phyloP scores from a whole-genome alignment of 768 basidiomycete genomes.

The Lenzites betulinus region DNA sequence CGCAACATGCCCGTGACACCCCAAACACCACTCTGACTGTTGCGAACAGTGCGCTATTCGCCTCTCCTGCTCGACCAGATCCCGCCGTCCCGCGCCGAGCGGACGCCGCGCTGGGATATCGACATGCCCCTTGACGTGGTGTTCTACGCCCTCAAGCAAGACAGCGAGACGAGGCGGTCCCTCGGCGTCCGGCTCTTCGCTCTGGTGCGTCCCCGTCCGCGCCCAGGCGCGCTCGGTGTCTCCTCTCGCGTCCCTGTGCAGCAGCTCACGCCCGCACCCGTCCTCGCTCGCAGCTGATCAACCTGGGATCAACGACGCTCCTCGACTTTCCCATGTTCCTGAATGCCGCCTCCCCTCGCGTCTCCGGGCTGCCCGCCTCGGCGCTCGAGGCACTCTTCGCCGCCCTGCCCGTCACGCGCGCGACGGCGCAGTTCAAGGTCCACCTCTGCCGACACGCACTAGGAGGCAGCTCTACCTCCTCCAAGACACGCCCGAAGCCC shows the following conservation, averaged over 20 bases:
- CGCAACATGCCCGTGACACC: slow-evolving; percentile 1
- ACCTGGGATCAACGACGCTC: slow-evolving; percentile 35
- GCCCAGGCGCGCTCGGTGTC: neutral
- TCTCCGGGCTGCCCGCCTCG: slow-evolving; percentile 25
- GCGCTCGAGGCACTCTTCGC: slow-evolving; percentile 26
- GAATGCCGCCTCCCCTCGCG: slow-evolving; percentile 31
- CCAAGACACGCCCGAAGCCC: slow-evolving; percentile 9
- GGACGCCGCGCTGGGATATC: slow-evolving; percentile 56
- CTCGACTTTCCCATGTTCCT: slow-evolving; percentile 37
- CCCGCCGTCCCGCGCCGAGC: slow-evolving; percentile 50
- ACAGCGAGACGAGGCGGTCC: slow-evolving; percentile 17
- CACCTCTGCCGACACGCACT: slow-evolving; percentile 29
- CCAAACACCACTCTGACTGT: slow-evolving; percentile 16
- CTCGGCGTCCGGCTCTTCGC: slow-evolving; percentile 33
- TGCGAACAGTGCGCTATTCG: slow-evolving; percentile 44
- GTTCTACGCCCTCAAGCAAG: slow-evolving; percentile 33
- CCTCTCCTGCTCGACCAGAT: slow-evolving; percentile 50
- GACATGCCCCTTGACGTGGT: slow-evolving; percentile 50
- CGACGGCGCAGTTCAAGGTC: slow-evolving; percentile 32
- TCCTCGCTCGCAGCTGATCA: slow-evolving; percentile 33
- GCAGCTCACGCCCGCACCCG: neutral
- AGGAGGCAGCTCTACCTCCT: neutral
- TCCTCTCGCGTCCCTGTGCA: neutral
- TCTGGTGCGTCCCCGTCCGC: slow-evolving; percentile 28
- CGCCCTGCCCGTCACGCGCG: slow-evolving; percentile 27